phyloP scores from a whole-genome alignment of 192 early-diverging fungal species.

The Umbelopsis vinacea region DNA sequence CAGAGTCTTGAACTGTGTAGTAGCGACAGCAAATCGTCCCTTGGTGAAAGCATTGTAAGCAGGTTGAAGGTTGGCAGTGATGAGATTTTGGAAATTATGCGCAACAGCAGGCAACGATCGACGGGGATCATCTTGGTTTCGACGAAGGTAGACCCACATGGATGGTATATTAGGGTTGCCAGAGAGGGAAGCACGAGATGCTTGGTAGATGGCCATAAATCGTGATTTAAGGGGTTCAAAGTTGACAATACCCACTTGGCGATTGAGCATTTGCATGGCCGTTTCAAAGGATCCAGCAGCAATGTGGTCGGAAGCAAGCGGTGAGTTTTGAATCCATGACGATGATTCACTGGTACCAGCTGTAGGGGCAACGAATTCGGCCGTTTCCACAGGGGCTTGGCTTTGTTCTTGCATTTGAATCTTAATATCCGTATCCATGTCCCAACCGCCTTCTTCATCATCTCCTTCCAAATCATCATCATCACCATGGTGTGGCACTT shows the following conservation, averaged over 20 bases:
- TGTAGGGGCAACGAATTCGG: slow-evolving; percentile 74
- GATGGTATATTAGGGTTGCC: slow-evolving; percentile 66
- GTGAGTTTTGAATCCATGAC: slow-evolving; percentile 85
- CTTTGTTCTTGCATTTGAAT: slow-evolving; percentile 68
- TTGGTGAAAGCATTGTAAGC: slow-evolving; percentile 81
- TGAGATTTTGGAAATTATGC: slow-evolving; percentile 60
- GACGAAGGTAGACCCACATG: slow-evolving; percentile 69
- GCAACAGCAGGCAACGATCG: slow-evolving; percentile 63
- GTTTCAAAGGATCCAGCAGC: slow-evolving; percentile 94
- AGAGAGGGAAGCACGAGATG: slow-evolving; percentile 67
- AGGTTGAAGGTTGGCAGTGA: slow-evolving; percentile 77
- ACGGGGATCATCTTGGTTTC: slow-evolving; percentile 58
- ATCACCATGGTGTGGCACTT: slow-evolving; percentile 39
- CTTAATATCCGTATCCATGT: slow-evolving; percentile 78
- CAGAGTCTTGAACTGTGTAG: slow-evolving; percentile 73
- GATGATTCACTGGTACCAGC: slow-evolving; percentile 74
- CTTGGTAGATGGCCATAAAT: slow-evolving; percentile 85
- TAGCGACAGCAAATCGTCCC: slow-evolving; percentile 84
- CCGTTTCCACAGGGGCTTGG: slow-evolving; percentile 54
- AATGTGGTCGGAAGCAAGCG: slow-evolving; percentile 89
- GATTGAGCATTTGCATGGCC: slow-evolving; percentile 92
- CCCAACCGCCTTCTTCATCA: slow-evolving; percentile 84
- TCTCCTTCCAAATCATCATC: slow-evolving; percentile 52
- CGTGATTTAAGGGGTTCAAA: slow-evolving; percentile 91
- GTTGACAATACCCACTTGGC: slow-evolving; percentile 90